A percentile compares a stretch with the other conserved stretches of the same genome.
Conservation (phyloP, 495 filamentous ascomycete species). For the Achaetomiella virescens region DNA sequence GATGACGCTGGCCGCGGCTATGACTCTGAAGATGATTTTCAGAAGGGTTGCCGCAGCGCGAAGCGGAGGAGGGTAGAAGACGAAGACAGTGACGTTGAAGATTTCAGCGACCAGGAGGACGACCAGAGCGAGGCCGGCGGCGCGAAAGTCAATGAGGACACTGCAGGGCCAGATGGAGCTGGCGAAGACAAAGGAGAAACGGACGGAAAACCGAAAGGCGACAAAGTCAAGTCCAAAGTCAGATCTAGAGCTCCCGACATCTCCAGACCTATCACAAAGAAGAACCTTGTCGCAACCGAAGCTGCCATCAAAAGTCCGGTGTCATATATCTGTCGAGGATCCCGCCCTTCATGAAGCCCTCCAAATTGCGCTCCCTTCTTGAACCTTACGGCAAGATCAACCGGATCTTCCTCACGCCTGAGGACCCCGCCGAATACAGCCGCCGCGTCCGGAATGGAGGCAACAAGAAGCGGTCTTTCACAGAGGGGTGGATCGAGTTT, state of each 20-base stretch:
- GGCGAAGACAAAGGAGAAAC: slow-evolving; percentile 16
- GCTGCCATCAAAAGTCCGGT: slow-evolving; percentile 59
- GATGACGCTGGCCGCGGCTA: slow-evolving; percentile 58
- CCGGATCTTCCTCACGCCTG: slow-evolving; percentile 81
- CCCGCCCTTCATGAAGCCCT: slow-evolving; percentile 91
- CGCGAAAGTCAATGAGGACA: neutral
- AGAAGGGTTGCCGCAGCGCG: slow-evolving; percentile 54
- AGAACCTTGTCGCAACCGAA: slow-evolving; percentile 53
- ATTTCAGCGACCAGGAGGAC: slow-evolving; percentile 28
- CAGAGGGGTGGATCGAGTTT: slow-evolving; percentile 95
- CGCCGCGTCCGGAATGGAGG: slow-evolving; percentile 60
- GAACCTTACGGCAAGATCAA: slow-evolving; percentile 72
- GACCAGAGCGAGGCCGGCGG: slow-evolving; percentile 8
- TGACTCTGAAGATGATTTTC: slow-evolving; percentile 63
- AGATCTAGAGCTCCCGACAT: slow-evolving; percentile 37
- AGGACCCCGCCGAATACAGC: slow-evolving; percentile 56
- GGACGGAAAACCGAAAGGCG: slow-evolving; percentile 16
- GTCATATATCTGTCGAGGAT: slow-evolving; percentile 86
- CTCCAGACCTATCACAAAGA: slow-evolving; percentile 48
- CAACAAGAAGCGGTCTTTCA: slow-evolving; percentile 82
- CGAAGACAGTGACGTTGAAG: slow-evolving; percentile 36
- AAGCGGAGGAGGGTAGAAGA: slow-evolving; percentile 60
- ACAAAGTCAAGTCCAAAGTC: slow-evolving; percentile 19
- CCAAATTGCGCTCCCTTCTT: slow-evolving; percentile 69
- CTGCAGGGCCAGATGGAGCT: neutral